A percentile compares a stretch with the other conserved stretches of the same genome.
Conservation (phyloP, 441 rosid species). For the Omphalea diandra region DNA sequence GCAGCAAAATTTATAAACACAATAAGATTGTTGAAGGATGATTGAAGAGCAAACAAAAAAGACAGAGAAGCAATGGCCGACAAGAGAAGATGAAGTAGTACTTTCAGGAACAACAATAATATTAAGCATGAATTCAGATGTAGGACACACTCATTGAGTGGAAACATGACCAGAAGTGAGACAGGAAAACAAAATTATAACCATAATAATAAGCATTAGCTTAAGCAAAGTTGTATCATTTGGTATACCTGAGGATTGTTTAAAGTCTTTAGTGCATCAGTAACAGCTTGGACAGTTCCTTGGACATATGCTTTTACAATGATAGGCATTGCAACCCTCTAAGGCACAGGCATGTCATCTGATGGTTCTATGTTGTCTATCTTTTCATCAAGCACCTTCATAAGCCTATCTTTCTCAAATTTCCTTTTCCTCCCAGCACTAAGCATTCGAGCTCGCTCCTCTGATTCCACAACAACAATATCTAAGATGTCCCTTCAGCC, state of each 20-base stretch:
- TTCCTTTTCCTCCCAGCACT: conserved; percentile 80
- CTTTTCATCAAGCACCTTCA: conserved; percentile 57
- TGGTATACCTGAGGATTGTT: conserved; percentile 80
- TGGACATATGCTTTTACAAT: conserved; percentile 88
- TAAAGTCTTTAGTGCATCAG: conserved; percentile 78
- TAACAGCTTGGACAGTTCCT: conserved; percentile 93
- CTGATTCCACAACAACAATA: conserved; percentile 79
- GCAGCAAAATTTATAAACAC: conserved; percentile 16
- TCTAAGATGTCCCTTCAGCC: conserved; percentile 92
- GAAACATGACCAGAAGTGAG: not conserved
- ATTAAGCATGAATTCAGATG: no score
- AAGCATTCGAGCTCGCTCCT: conserved; percentile 93
- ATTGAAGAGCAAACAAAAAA: not conserved
- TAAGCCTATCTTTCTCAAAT: conserved; percentile 62
- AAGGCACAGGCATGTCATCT: conserved; percentile 45
- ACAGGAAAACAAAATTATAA: not conserved
- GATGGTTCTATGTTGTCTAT: conserved; percentile 37
- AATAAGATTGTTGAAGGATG: not conserved
- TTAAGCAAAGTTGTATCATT: conserved; percentile 4
- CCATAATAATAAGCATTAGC: not conserved
- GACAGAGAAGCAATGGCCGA: no score
- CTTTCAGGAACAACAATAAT: no score
- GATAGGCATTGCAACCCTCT: conserved; percentile 66
- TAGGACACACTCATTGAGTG: no score
- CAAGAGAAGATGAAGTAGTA: no score